Conservation (phyloP, 139 green algal genomes). For the Axilococcus clingmanii region DNA sequence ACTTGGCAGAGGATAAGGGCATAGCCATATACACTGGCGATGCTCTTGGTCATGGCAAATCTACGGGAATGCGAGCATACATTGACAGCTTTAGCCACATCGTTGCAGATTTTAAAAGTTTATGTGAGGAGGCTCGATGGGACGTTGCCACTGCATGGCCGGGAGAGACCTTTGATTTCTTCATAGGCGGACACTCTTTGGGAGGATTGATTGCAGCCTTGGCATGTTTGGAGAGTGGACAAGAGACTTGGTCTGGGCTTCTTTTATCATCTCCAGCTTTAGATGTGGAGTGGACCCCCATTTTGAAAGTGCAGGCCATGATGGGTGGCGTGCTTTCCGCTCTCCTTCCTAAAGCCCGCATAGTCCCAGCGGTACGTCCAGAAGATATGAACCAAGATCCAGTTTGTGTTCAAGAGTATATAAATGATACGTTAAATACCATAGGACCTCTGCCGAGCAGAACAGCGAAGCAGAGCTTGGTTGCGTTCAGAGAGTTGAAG, state of each 20-base stretch:
- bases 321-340: slow-evolving; percentile 42
- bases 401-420: slow-evolving; percentile 16
- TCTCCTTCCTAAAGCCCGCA: slow-evolving; percentile 34
- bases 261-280: slow-evolving; percentile 52
- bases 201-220: slow-evolving; percentile 49
- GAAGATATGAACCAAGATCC: slow-evolving; percentile 45
- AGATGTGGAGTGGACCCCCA: slow-evolving; percentile 57
- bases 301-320: slow-evolving; percentile 47
- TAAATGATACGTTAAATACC: slow-evolving; percentile 32
- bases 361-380: slow-evolving; percentile 53
- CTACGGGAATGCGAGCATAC: slow-evolving; percentile 1
- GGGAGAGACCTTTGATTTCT: slow-evolving; percentile 7
- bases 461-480: slow-evolving; percentile 48
- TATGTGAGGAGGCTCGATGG: slow-evolving; percentile 8
- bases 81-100: slow-evolving; percentile 2
- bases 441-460: slow-evolving; percentile 5
- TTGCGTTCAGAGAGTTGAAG: slow-evolving; percentile 21
- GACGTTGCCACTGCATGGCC: not conserved
- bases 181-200: slow-evolving; percentile 54
- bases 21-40: slow-evolving; percentile 38
- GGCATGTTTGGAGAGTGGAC: slow-evolving; percentile 23
- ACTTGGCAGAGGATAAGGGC: slow-evolving; percentile 22
- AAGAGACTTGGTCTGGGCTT: slow-evolving; percentile 37
- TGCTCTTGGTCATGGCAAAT: slow-evolving; percentile 3
- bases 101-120: slow-evolving; percentile 40